Conservation (phyloP, 2,329 filamentous ascomycete species). For the Alternaria sp. region DNA sequence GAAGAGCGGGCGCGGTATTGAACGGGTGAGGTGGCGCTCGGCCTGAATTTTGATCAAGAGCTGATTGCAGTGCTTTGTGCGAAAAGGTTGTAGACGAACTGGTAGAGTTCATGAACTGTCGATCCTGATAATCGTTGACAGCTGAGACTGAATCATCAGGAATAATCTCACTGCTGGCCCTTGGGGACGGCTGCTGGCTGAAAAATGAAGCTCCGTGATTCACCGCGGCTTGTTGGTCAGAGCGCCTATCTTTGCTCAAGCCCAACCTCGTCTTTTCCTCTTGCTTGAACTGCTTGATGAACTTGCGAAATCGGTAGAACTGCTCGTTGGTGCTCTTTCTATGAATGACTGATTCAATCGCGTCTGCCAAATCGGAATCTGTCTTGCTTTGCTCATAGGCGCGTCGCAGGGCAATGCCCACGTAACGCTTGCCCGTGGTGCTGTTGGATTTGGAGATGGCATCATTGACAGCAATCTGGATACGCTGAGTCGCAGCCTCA, state of each 20-base stretch:
- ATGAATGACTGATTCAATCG: constrained; percentile 56
- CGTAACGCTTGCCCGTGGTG: constrained; percentile 37
- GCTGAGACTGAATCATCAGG: constrained; percentile 38
- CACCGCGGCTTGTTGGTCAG: constrained; percentile 42
- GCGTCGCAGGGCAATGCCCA: constrained; percentile 53
- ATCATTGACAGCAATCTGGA: constrained; percentile 53
- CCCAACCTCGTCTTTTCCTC: constrained; percentile 35
- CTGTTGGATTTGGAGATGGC: constrained; percentile 54
- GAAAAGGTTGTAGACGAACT: constrained; percentile 28
- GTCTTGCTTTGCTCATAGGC: constrained; percentile 54
- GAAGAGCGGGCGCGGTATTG: constrained; percentile 40
- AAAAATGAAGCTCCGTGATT: constrained; percentile 36
- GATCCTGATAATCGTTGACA: constrained; percentile 31
- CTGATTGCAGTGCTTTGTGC: constrained; percentile 29
- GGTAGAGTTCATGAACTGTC: constrained; percentile 15
- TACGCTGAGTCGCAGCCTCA: constrained; percentile 35
- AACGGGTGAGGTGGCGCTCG: constrained; percentile 38
- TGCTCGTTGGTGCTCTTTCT: constrained; percentile 53
- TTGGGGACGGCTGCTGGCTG: constrained; percentile 34
- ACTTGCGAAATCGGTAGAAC: constrained; percentile 53
- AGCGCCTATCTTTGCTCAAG: constrained; percentile 27
- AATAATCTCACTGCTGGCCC: constrained; percentile 37
- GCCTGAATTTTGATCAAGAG: constrained; percentile 21
- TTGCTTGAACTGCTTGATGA: constrained; percentile 55
- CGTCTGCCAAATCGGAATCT: constrained; percentile 48